Evolutionary conservation across 495 filamentous ascomycete species (phyloP).

Genomic region (Trichoderma gamsii): DNA sequence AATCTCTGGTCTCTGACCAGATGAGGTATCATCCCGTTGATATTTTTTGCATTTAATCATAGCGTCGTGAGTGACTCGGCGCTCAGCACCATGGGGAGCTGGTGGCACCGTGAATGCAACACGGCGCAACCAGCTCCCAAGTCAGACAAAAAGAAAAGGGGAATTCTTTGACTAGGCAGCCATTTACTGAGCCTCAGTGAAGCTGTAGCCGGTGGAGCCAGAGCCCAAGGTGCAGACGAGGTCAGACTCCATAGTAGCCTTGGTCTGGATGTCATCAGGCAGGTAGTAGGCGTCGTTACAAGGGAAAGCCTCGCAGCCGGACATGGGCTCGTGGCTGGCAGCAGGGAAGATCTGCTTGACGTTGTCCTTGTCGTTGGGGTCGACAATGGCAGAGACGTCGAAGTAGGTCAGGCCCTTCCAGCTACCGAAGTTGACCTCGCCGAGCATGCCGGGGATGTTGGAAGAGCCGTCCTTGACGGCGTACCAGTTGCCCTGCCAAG

Average conservation of each 20-base stretch:
- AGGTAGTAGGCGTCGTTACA: constrained; percentile 45
- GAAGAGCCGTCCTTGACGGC: constrained; percentile 33
- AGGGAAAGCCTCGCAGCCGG: constrained; percentile 43
- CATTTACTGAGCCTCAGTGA: constrained; percentile 20
- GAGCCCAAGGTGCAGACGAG: constrained; percentile 38
- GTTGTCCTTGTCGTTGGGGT: constrained; percentile 37
- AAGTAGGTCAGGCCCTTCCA: constrained; percentile 40
- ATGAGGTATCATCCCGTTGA: background rate
- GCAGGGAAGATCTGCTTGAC: constrained; percentile 45
- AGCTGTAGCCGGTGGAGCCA: constrained; percentile 19
- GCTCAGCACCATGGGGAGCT: constrained; percentile 22
- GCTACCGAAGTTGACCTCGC: constrained; percentile 44
- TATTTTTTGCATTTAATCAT: constrained; percentile 19
- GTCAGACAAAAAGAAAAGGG: constrained; percentile 1
- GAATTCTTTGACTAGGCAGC: background rate
- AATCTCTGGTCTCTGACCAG: background rate
- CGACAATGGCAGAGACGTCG: constrained; percentile 51
- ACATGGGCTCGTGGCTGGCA: constrained; percentile 22
- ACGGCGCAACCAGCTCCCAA: background rate
- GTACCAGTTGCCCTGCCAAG: constrained; percentile 46
- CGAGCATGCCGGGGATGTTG: constrained; percentile 44
- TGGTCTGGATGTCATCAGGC: constrained; percentile 45
- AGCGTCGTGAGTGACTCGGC: constrained; percentile 24
- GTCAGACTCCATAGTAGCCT: constrained; percentile 31
- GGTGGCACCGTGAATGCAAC: constrained; percentile 15